Conservation (phyloP, 2,329 filamentous ascomycete species). For the Colletotrichum sublineola region DNA sequence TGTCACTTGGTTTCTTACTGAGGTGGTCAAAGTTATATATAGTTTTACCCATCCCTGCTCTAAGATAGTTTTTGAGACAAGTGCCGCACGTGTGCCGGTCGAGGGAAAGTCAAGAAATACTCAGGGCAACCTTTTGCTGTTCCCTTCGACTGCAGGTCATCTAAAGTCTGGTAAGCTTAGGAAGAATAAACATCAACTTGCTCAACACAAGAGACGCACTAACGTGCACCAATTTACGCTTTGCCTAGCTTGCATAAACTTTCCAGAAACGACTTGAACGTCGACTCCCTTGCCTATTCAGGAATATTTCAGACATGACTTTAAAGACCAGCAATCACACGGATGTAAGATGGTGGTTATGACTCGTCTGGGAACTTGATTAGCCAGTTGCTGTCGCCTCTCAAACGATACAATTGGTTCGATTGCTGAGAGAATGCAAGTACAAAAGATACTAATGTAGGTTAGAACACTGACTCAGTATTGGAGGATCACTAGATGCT, state of each 20-base stretch:
- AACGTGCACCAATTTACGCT: neutral
- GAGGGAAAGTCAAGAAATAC: neutral
- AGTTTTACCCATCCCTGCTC: neutral
- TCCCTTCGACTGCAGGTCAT: neutral
- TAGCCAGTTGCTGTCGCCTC: neutral
- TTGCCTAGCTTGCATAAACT: neutral
- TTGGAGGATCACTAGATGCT: no score
- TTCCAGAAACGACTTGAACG: neutral
- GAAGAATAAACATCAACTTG: neutral
- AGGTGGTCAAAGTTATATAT: neutral
- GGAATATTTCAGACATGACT: neutral
- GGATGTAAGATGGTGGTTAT: no score
- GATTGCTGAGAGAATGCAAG: neutral
- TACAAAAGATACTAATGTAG: neutral
- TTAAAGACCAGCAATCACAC: fast-evolving
- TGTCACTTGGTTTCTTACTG: neutral
- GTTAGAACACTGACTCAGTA: fast-evolving
- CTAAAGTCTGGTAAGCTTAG: neutral
- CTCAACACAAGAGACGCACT: neutral
- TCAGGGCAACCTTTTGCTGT: neutral
- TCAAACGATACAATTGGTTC: neutral
- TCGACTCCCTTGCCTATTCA: neutral
- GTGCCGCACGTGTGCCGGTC: neutral
- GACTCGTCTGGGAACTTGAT: neutral
- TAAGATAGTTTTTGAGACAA: neutral